A percentile compares a stretch with the other conserved stretches of the same genome.
These are phyloP conservation scores for Fusarium anguioides DNA, from an alignment of 2,329 filamentous ascomycete genomes.

Conservation along the genomic window DNA sequence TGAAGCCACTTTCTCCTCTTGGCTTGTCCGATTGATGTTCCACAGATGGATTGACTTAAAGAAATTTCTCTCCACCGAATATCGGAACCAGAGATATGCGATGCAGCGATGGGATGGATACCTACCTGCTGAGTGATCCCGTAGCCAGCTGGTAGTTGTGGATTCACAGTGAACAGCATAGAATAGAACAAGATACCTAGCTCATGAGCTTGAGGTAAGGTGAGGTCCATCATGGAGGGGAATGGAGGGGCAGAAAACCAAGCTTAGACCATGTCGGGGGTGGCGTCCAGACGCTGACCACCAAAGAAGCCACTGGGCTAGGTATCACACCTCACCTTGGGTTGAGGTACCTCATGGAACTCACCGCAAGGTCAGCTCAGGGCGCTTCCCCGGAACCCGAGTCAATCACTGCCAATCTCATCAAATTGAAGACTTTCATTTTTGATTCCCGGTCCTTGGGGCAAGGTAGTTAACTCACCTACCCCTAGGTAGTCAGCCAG, in stretches of 20 bases:
- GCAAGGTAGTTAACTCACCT: conserved; percentile 3
- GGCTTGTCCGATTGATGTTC: conserved; percentile 27
- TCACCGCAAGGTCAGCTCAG: conserved; percentile 36
- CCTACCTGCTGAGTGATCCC: conserved; percentile 24
- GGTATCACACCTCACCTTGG: conserved; percentile 26
- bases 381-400: conserved; percentile 33
- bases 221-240: conserved; percentile 21
- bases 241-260: conserved; percentile 30
- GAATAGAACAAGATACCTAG: conserved; percentile 25
- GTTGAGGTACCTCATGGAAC: conserved; percentile 9
- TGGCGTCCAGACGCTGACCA: conserved; percentile 41
- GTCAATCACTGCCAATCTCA: conserved; percentile 34
- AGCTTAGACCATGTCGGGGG: conserved; percentile 37
- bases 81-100: conserved; percentile 35
- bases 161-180: conserved; percentile 21
- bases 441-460: conserved; percentile 4
- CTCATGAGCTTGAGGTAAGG: conserved; percentile 27
- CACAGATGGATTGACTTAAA: conserved; percentile 28
- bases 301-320: conserved; percentile 30
- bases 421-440: conserved; percentile 19
- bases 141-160: conserved; percentile 38
- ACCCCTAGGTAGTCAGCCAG: conserved; percentile 7
- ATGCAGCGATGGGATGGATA: conserved; percentile 10
- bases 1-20: conserved; percentile 34
- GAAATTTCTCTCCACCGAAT: conserved; percentile 34